phyloP scores from a whole-genome alignment of 2,329 filamentous ascomycete genomes.

The Furcasterigmium sp. region DNA sequence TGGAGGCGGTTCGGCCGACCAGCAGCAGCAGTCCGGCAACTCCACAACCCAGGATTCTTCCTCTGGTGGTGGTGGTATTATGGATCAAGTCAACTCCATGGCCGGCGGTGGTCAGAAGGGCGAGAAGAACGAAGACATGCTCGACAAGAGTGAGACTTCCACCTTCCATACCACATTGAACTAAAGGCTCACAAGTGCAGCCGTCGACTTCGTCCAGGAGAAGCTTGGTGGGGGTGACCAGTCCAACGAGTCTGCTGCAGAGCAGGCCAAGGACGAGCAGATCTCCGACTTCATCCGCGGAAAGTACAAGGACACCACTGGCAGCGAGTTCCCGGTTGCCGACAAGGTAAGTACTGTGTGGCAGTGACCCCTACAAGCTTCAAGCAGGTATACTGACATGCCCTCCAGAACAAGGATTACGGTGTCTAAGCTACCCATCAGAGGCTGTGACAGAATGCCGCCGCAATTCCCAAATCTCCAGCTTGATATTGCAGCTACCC shows the following conservation, averaged over 20 bases:
- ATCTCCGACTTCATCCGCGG: conserved; percentile 67
- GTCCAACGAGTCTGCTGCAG: conserved; percentile 64
- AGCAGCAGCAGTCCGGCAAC: conserved; percentile 22
- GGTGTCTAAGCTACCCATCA: conserved; percentile 6
- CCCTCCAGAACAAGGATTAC: conserved; percentile 8
- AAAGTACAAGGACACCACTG: conserved; percentile 65
- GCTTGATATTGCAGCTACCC: too few species aligned
- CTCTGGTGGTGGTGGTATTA: conserved; percentile 49
- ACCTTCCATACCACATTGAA: neutral
- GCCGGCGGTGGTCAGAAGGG: conserved; percentile 68
- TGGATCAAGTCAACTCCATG: conserved; percentile 65
- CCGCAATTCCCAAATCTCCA: too few species aligned
- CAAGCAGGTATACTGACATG: neutral
- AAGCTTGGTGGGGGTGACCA: conserved; percentile 66
- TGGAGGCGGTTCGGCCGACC: conserved; percentile 30
- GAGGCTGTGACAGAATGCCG: too few species aligned
- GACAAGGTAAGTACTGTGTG: conserved; percentile 63
- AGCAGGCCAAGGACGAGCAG: conserved; percentile 80
- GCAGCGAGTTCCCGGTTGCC: conserved; percentile 62
- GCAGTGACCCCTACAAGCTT: too few species aligned
- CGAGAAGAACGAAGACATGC: conserved; percentile 77
- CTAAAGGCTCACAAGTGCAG: conserved; percentile 32
- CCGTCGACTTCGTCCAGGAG: conserved; percentile 73
- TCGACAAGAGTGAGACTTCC: conserved; percentile 64
- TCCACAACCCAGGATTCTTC: conserved; percentile 29